Evolutionary conservation across 176 grass and related monocot species (phyloP).

Genomic region (barley (Hordeum vulgare)): DNA sequence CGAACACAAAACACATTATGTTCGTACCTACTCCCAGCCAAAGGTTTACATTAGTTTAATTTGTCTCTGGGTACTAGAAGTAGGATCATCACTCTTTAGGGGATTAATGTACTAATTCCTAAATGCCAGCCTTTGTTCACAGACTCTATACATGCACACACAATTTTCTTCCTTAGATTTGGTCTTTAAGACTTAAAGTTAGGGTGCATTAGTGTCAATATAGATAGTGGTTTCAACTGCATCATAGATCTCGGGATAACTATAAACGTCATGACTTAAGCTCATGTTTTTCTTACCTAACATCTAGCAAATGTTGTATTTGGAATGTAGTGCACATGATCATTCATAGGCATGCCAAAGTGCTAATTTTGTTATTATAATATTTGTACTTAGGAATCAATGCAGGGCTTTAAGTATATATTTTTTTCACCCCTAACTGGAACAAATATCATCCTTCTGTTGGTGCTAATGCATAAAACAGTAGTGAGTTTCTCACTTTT

Average conservation of each 20-base stretch:
- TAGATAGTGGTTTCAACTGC: neutral
- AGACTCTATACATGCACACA: neutral
- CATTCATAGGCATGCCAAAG: neutral
- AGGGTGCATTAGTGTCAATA: neutral
- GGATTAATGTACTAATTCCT: neutral
- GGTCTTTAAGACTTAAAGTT: neutral
- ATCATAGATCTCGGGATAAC: neutral
- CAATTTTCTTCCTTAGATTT: neutral
- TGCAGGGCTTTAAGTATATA: slow-evolving; percentile 76
- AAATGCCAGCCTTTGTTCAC: neutral
- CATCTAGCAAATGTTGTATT: neutral
- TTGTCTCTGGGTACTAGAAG: neutral
- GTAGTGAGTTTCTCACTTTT: too few species aligned
- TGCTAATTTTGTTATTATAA: neutral
- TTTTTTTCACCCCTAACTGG: too few species aligned
- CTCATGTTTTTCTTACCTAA: neutral
- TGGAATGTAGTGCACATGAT: too few species aligned
- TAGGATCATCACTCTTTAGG: neutral
- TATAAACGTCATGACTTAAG: neutral
- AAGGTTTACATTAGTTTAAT: neutral
- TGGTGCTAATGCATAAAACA: too few species aligned
- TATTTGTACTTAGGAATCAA: slow-evolving; percentile 58
- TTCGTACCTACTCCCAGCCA: neutral
- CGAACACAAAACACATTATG: neutral
- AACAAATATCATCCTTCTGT: too few species aligned